These are phyloP conservation scores for Phytophthora melonis DNA, from an alignment of 352 stramenopile genomes.

Conservation along the genomic window DNA sequence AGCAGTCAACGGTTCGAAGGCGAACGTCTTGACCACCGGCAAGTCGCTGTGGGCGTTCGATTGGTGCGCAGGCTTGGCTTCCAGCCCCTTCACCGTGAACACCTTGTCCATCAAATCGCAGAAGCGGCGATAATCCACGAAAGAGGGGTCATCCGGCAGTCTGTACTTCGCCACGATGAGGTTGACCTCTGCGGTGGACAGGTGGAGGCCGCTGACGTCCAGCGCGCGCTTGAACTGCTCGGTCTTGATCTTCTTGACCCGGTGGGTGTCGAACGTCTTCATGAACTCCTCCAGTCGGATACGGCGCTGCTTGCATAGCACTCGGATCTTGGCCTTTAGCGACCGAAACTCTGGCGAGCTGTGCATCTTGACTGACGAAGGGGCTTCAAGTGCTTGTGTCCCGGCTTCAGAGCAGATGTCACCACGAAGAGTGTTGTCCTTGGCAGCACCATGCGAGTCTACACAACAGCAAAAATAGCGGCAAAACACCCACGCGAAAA, in stretches of 20 bases:
- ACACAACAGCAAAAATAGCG: slow-evolving; percentile 40
- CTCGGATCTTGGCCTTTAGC: slow-evolving; percentile 81
- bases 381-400: slow-evolving; percentile 4
- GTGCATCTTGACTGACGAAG: slow-evolving; percentile 48
- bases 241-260: slow-evolving; percentile 84
- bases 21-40: slow-evolving; percentile 46
- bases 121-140: slow-evolving; percentile 84
- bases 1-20: slow-evolving; percentile 35
- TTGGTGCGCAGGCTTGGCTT: slow-evolving; percentile 56
- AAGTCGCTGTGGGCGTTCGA: slow-evolving; percentile 46
- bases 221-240: slow-evolving; percentile 87
- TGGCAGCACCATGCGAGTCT: slow-evolving; percentile 2
- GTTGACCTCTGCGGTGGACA: slow-evolving; percentile 60
- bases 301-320: slow-evolving; percentile 84
- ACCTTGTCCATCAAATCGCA: slow-evolving; percentile 89
- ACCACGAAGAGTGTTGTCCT: not conserved
- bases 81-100: slow-evolving; percentile 82
- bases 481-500: slow-evolving; percentile 41
- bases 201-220: slow-evolving; percentile 77
- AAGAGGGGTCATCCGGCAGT: slow-evolving; percentile 60
- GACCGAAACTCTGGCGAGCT: slow-evolving; percentile 82
- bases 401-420: slow-evolving; percentile 2
- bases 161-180: slow-evolving; percentile 78
- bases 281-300: slow-evolving; percentile 90
- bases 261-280: slow-evolving; percentile 88